phyloP scores from a whole-genome alignment of 768 basidiomycete genomes.

The Tricholoma hemisulphureum region DNA sequence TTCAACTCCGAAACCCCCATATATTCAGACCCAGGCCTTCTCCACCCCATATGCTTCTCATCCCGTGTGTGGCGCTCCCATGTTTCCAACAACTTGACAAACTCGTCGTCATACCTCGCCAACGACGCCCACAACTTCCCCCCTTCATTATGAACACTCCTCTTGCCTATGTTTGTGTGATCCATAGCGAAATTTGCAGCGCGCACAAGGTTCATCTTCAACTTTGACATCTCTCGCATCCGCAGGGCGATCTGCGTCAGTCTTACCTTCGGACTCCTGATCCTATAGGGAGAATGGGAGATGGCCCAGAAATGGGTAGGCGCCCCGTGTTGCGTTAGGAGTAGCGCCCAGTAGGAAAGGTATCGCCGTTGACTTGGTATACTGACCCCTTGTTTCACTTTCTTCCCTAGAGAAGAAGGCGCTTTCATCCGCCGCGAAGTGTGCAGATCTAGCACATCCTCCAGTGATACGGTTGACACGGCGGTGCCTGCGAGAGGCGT shows the following conservation, averaged over 20 bases:
- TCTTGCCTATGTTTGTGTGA: constrained; percentile 39
- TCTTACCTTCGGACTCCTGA: constrained; percentile 46
- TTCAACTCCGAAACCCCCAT: constrained; percentile 37
- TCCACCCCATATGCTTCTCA: constrained; percentile 37
- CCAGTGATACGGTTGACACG: constrained; percentile 31
- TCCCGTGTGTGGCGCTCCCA: constrained; percentile 59
- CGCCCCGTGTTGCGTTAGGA: constrained; percentile 52
- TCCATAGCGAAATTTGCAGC: constrained; percentile 57
- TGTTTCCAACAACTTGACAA: constrained; percentile 60
- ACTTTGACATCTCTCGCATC: constrained; percentile 53
- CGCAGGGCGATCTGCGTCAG: constrained; percentile 58
- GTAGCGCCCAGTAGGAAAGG: constrained; percentile 73
- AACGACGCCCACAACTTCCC: constrained; percentile 63
- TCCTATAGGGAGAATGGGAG: constrained; percentile 13
- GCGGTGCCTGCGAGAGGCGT: not conserved
- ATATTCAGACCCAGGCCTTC: constrained; percentile 32
- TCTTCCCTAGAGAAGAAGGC: constrained; percentile 28
- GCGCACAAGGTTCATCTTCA: constrained; percentile 52
- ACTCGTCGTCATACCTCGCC: constrained; percentile 74
- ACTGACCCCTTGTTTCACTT: constrained; percentile 59
- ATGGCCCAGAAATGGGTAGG: constrained; percentile 50
- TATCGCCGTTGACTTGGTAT: constrained; percentile 82
- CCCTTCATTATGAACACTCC: constrained; percentile 11
- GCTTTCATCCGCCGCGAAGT: constrained; percentile 68
- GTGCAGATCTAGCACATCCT: constrained; percentile 64